A percentile compares a stretch with the other conserved stretches of the same genome.
Evolutionary conservation across 768 basidiomycete species (phyloP).

Genomic region (Dioszegia crocea): DNA sequence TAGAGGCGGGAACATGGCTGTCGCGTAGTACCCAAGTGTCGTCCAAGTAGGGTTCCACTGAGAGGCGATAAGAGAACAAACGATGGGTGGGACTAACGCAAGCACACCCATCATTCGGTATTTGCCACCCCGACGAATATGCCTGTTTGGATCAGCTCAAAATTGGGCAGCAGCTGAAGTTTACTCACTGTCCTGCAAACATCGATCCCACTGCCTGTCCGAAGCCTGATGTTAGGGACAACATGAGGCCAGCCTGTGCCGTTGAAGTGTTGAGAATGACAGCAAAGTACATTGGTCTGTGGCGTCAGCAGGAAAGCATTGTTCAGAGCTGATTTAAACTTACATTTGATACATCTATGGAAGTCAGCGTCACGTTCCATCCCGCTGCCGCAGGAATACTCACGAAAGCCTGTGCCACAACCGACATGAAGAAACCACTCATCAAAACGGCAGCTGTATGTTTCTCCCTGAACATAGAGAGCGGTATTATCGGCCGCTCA

Average conservation of each 20-base stretch:
- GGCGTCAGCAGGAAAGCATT: constrained; percentile 5
- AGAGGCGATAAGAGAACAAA: constrained; percentile 31
- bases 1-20: constrained; percentile 37
- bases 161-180: background rate
- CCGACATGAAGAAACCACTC: constrained; percentile 42
- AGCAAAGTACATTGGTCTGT: constrained; percentile 46
- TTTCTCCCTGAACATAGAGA: constrained; percentile 35
- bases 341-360: constrained; percentile 38
- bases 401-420: constrained; percentile 43
- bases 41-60: constrained; percentile 35
- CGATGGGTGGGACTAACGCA: constrained; percentile 32
- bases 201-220: constrained; percentile 44
- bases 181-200: constrained; percentile 43
- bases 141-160: constrained; percentile 15
- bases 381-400: constrained; percentile 12
- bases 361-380: background rate
- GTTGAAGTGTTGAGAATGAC: constrained; percentile 45
- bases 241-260: constrained; percentile 40
- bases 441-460: constrained; percentile 34
- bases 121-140: constrained; percentile 39
- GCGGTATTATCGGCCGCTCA: constrained; percentile 38
- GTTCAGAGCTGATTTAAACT: constrained; percentile 2
- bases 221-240: constrained; percentile 41
- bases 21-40: constrained; percentile 37
- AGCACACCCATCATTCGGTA: constrained; percentile 34